Percentiles rank a stretch among this genome's conserved stretches.
These are phyloP conservation scores for Debaryomyces prosopidis DNA, from an alignment of 805 yeast genomes.

Conservation along the genomic window DNA sequence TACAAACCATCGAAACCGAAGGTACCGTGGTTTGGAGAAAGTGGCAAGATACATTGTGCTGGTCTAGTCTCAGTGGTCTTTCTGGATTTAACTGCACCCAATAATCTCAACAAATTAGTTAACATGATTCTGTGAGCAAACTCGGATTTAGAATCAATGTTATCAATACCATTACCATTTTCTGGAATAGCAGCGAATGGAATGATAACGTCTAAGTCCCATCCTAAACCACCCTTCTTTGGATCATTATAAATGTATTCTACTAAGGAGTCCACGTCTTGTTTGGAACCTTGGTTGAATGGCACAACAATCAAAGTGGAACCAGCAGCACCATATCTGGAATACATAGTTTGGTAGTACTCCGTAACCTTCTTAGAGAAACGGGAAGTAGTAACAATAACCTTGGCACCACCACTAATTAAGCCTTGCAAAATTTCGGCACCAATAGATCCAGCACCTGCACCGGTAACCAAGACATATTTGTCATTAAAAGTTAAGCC, in stretches of 20 bases:
- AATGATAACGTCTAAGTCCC: slow-evolving; percentile 95
- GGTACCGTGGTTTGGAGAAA: slow-evolving; percentile 99
- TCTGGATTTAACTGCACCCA: slow-evolving; percentile 86
- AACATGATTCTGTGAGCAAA: slow-evolving; percentile 98
- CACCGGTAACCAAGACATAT: slow-evolving; percentile 92
- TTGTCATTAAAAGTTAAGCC: slow-evolving; percentile 90
- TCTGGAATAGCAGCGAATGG: slow-evolving; percentile 99
- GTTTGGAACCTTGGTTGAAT: slow-evolving; percentile 96
- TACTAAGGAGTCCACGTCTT: slow-evolving; percentile 85
- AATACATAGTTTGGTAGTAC: slow-evolving; percentile 90
- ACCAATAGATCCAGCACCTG: slow-evolving; percentile 98
- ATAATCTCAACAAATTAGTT: slow-evolving; percentile 87
- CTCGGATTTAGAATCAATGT: slow-evolving; percentile 92
- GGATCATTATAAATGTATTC: slow-evolving; percentile 81
- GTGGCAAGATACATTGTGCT: slow-evolving; percentile 93
- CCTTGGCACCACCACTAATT: slow-evolving; percentile 97
- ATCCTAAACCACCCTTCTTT: slow-evolving; percentile 88
- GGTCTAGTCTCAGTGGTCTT: slow-evolving; percentile 93
- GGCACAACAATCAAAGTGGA: slow-evolving; percentile 95
- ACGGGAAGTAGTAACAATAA: slow-evolving; percentile 93
- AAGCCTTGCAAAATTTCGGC: slow-evolving; percentile 95
- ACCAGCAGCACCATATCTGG: slow-evolving; percentile 90
- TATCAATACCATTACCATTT: slow-evolving; percentile 93
- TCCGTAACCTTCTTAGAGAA: slow-evolving; percentile 93
- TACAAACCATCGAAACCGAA: slow-evolving; percentile 98